Evolutionary conservation across 2,329 filamentous ascomycete genomes (phyloP).

Genomic region (Clonostachys byssicola): DNA sequence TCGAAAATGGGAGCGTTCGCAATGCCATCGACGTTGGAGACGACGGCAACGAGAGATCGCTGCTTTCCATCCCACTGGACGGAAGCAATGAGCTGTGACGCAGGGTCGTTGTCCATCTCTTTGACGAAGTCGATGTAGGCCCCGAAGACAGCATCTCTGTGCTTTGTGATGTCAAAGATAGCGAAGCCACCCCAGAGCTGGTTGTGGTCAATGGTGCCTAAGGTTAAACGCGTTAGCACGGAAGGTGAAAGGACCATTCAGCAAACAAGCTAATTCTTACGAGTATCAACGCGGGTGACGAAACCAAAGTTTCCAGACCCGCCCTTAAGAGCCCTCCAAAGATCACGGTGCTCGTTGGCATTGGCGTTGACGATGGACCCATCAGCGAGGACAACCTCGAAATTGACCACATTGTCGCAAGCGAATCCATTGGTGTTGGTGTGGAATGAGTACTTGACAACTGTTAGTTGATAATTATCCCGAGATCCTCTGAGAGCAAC

Average conservation of each 20-base stretch:
- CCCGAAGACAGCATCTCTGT: conserved; percentile 15
- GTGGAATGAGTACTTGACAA: conserved; percentile 6
- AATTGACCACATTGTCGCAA: conserved; percentile 35
- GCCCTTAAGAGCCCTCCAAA: conserved; percentile 50
- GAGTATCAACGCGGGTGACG: conserved; percentile 37
- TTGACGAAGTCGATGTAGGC: conserved; percentile 19
- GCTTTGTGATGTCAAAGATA: conserved; percentile 10
- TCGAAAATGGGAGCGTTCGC: conserved; percentile 13
- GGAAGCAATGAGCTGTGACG: conserved; percentile 20
- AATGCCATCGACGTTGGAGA: conserved; percentile 18
- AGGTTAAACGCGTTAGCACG: no score
- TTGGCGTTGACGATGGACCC: conserved; percentile 36
- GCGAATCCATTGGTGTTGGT: conserved; percentile 24
- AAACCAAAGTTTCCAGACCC: conserved; percentile 47
- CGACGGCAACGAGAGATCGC: conserved; percentile 10
- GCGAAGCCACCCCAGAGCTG: conserved; percentile 20
- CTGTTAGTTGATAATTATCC: not conserved
- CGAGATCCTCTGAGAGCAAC: not conserved
- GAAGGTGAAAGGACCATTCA: no score
- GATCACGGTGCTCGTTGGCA: conserved; percentile 34
- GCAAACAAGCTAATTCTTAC: not conserved
- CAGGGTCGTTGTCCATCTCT: conserved; percentile 13
- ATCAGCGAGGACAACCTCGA: conserved; percentile 33
- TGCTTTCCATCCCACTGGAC: conserved; percentile 10
- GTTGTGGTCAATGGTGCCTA: conserved; percentile 8